Conservation (phyloP, 768 basidiomycete species). For the Pisolithus microcarpus region DNA sequence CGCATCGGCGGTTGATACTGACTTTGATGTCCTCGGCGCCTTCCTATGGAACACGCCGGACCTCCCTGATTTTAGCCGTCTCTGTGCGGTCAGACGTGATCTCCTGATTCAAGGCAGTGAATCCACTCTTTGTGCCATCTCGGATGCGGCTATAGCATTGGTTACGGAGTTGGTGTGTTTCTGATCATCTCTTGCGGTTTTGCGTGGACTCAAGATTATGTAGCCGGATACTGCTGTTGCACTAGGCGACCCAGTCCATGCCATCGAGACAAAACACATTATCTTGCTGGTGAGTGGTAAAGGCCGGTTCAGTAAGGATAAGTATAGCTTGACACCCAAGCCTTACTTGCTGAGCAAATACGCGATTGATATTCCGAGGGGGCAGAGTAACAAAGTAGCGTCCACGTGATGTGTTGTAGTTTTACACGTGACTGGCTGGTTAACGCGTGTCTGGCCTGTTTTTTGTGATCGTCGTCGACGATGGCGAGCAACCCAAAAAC, state of each 20-base stretch:
- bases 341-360: neutral
- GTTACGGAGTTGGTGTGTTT: neutral
- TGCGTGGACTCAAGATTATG: neutral
- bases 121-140: neutral
- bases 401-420: neutral
- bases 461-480: neutral
- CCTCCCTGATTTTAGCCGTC: neutral
- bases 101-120: neutral
- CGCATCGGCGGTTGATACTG: neutral
- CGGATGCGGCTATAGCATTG: neutral
- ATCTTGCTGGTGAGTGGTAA: neutral
- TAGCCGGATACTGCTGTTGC: neutral
- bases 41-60: neutral
- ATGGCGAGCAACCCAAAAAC: constrained; percentile 35
- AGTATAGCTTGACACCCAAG: neutral
- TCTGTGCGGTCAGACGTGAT: neutral
- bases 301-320: neutral
- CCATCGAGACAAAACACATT: neutral
- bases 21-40: neutral
- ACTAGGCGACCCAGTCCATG: neutral
- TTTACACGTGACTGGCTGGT: neutral
- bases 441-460: neutral
- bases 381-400: too few relatives aligned
- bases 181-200: neutral
- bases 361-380: neutral